Percentiles rank a stretch among this genome's conserved stretches.
These are phyloP conservation scores for Sporobolomyces pararoseus DNA, from an alignment of 768 basidiomycete species.

Conservation along the genomic window DNA sequence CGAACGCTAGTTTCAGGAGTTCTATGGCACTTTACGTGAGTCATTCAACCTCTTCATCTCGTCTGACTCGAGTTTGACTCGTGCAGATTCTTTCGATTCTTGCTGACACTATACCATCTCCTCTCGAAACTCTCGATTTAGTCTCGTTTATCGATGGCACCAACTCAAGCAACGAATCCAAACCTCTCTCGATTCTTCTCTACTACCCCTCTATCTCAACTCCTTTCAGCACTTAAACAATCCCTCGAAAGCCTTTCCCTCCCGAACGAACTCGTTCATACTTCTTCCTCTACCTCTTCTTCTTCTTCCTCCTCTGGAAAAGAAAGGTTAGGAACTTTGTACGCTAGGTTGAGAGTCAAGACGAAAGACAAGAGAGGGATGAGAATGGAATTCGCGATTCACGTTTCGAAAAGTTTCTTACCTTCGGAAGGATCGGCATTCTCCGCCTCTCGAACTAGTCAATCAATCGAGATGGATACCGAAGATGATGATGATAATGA, in stretches of 20 bases:
- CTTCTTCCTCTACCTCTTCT: not conserved
- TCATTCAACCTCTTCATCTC: slow-evolving; percentile 27
- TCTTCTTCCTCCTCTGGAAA: too few relatives aligned
- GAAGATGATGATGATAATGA: slow-evolving; percentile 8
- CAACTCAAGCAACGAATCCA: slow-evolving; percentile 56
- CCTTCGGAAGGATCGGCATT: not conserved
- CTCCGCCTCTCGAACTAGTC: not conserved
- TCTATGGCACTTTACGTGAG: slow-evolving; percentile 75
- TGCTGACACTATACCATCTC: too few relatives aligned
- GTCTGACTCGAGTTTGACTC: not conserved
- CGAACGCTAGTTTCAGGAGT: slow-evolving; percentile 72
- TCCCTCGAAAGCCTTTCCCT: not conserved
- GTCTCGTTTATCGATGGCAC: slow-evolving; percentile 53
- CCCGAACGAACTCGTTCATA: not conserved
- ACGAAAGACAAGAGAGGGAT: slow-evolving; percentile 14
- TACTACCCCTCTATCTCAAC: slow-evolving; percentile 14
- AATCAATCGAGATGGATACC: not conserved
- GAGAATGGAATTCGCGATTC: slow-evolving; percentile 12
- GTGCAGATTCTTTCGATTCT: too few relatives aligned
- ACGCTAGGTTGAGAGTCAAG: slow-evolving; percentile 22
- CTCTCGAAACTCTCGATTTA: too few relatives aligned
- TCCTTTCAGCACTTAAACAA: slow-evolving; percentile 7
- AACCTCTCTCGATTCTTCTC: slow-evolving; percentile 71
- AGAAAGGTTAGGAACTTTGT: slow-evolving; percentile 1
- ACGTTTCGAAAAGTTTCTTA: slow-evolving; percentile 22